These are phyloP conservation scores for Elymus sibiricus DNA, from an alignment of 176 grass and related monocot genomes.

Conservation along the genomic window DNA sequence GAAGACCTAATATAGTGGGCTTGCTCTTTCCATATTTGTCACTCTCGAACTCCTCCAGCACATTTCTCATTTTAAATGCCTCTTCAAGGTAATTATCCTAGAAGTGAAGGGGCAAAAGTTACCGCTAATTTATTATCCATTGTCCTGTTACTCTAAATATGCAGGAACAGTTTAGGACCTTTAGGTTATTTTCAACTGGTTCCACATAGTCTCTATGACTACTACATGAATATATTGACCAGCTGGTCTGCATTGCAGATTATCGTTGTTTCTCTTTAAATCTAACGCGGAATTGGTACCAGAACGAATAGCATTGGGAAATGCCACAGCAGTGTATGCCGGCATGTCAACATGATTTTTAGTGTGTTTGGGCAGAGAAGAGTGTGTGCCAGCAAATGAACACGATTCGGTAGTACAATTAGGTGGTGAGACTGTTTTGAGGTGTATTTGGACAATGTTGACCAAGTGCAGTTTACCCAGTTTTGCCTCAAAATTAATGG, in stretches of 20 bases:
- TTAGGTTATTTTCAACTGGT: background rate
- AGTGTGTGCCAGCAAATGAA: background rate
- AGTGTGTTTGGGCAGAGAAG: background rate
- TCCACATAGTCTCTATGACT: background rate
- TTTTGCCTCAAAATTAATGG: background rate
- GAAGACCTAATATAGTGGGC: conserved; percentile 92
- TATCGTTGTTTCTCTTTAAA: background rate
- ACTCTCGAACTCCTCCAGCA: conserved; percentile 71
- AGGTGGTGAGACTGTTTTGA: background rate
- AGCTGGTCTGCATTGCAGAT: background rate
- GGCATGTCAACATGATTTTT: background rate
- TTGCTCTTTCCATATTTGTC: conserved; percentile 31
- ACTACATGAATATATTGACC: background rate
- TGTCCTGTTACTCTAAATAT: background rate
- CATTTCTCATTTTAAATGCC: conserved; percentile 97
- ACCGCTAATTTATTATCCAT: background rate
- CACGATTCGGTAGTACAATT: background rate
- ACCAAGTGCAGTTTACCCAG: background rate
- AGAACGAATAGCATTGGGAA: no score
- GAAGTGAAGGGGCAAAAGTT: conserved; percentile 11
- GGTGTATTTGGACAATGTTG: background rate
- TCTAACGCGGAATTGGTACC: background rate
- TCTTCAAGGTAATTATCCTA: conserved; percentile 99
- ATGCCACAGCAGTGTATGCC: background rate
- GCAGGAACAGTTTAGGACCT: background rate